A percentile compares a stretch with the other conserved stretches of the same genome.
phyloP scores from a whole-genome alignment of 2,329 filamentous ascomycete genomes.

The Fusarium sp. region DNA sequence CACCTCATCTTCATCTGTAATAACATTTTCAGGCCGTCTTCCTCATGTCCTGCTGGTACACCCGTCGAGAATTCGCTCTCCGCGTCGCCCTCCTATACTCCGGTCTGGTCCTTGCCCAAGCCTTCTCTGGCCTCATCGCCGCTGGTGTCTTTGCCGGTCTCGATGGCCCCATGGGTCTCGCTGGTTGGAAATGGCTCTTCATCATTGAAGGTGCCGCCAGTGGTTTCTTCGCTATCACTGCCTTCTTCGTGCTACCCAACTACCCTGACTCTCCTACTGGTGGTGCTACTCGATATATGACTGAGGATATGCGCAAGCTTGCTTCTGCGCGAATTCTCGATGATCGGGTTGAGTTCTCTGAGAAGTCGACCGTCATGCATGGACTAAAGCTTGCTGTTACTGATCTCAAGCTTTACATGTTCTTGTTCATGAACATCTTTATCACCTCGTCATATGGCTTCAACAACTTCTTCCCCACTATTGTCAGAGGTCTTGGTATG shows the following conservation, averaged over 20 bases:
- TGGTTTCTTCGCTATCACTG: slow-evolving; percentile 30
- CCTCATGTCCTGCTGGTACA: slow-evolving; percentile 66
- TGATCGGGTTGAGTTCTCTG: slow-evolving; percentile 23
- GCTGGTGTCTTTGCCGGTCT: slow-evolving; percentile 61
- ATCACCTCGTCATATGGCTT: slow-evolving; percentile 43
- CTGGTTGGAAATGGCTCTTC: slow-evolving; percentile 72
- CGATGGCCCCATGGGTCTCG: slow-evolving; percentile 56
- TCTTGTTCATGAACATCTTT: slow-evolving; percentile 32
- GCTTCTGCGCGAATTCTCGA: slow-evolving; percentile 23
- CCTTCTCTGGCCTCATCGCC: slow-evolving; percentile 69
- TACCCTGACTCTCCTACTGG: slow-evolving; percentile 17
- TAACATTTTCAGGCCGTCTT: neutral
- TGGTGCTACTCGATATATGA: slow-evolving; percentile 25
- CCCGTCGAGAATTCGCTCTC: slow-evolving; percentile 67
- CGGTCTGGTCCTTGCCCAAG: slow-evolving; percentile 69
- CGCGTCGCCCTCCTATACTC: slow-evolving; percentile 65
- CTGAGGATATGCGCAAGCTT: slow-evolving; percentile 27
- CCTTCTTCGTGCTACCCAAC: slow-evolving; percentile 36
- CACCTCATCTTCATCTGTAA: rapidly evolving
- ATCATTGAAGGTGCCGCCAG: slow-evolving; percentile 66
- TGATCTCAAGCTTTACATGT: slow-evolving; percentile 34
- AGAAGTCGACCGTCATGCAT: slow-evolving; percentile 25
- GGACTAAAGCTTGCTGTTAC: slow-evolving; percentile 30
- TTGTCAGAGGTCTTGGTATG: slow-evolving; percentile 63
- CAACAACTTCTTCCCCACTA: slow-evolving; percentile 52